Base-by-base conservation (phyloP, 2,329 filamentous ascomycete genomes). In the Alternaria infectoria region DNA sequence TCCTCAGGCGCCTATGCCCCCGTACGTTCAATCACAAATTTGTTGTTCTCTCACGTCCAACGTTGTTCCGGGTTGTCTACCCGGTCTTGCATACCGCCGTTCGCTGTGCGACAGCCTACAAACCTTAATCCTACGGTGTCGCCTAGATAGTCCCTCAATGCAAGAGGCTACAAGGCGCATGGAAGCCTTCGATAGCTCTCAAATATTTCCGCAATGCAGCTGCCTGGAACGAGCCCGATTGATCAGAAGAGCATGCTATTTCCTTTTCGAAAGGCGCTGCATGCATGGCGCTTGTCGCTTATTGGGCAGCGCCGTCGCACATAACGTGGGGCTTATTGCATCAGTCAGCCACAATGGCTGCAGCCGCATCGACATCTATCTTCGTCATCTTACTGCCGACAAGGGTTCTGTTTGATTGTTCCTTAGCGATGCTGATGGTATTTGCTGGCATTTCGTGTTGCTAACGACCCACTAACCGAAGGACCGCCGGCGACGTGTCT, bases 401-500 rank as follows among this genome's bases (percentile, higher is more conserved):
- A 32, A 50, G 28, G 26, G 13, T 36, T 45, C 47, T 40, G n/a
- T 47, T 61, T 45, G 46, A 50, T 45, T 32, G 26, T 54, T 49
- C 17, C 17, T 19, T 46, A 55, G 54, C 54, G 50, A 50, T 55
- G 57, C 40, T 50, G 17, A 19, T 26, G 30, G 26, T 46, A 45
- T 57, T 60, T 64, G 67, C 61, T 68, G 65, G 67, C 66, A 63
- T 25, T 54, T 36, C 43, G 36, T 43, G 56, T 21, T 43, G 65
- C 50, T 59, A 46, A 36, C 25, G 63, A 63, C 59, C 65, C 63
- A 67, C 65, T 58, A 57, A 50, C 61, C 61, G 59, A 45, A 51
- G 59, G 55, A 57, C 65, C 67, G 59, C 57, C n/a, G 59, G 63
- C 67, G 58, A 68, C 67, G 67, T 69, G 67, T 68, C 63, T 64